phyloP scores from a whole-genome alignment of 768 basidiomycete species.

The Tricholoma matsutake region DNA sequence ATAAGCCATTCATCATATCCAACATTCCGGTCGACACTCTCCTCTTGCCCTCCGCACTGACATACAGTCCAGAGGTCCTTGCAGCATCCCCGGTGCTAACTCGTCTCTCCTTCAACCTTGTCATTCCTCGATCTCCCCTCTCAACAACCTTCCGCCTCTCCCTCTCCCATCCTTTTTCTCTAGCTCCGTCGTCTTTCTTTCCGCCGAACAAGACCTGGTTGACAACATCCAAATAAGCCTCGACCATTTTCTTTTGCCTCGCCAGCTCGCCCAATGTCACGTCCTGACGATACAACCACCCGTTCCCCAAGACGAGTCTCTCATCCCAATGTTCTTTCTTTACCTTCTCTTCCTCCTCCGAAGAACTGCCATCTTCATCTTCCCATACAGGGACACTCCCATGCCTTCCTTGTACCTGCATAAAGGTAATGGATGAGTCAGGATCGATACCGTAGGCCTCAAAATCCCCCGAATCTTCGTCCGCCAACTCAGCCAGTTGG shows the following conservation, averaged over 20 bases:
- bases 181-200: constrained; percentile 42
- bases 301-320: constrained; percentile 71
- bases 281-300: constrained; percentile 79
- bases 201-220: constrained; percentile 77
- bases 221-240: constrained; percentile 69
- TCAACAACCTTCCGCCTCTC: constrained; percentile 42
- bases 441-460: constrained; percentile 41
- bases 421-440: constrained; percentile 64
- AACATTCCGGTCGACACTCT: constrained; percentile 62
- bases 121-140: constrained; percentile 36
- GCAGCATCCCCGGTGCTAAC: constrained; percentile 45
- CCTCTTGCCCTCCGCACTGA: constrained; percentile 34
- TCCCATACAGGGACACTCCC: constrained; percentile 80
- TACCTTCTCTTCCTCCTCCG: constrained; percentile 43
- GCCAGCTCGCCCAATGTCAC: constrained; percentile 48
- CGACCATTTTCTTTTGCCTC: constrained; percentile 57
- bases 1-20: constrained; percentile 47
- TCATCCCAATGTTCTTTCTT: constrained; percentile 81
- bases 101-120: constrained; percentile 44
- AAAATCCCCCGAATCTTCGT: constrained; percentile 27
- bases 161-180: constrained; percentile 46
- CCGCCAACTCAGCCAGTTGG: constrained; percentile 32
- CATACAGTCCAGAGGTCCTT: constrained; percentile 14
- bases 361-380: constrained; percentile 54
- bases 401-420: constrained; percentile 63